Conservation (phyloP, 73 alveolate species). For the Paramecium sonneborni region DNA sequence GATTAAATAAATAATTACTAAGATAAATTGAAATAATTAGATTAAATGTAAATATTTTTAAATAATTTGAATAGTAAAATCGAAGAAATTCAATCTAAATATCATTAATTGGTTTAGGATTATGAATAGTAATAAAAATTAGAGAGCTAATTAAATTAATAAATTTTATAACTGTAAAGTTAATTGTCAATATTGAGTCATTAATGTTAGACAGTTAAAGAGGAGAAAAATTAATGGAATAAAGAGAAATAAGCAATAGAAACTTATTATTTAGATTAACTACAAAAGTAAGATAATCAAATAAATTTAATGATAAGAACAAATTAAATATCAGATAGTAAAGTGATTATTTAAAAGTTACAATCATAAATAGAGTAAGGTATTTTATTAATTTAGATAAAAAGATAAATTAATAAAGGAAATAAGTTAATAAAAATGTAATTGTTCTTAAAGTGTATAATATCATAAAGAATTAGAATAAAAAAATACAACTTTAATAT, state of each 20-base stretch:
- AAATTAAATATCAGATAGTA: neutral
- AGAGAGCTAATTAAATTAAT: neutral
- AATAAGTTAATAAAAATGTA: neutral
- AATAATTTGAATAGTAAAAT: neutral
- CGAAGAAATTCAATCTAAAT: neutral
- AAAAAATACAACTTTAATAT: neutral
- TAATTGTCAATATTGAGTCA: neutral
- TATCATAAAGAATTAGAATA: neutral
- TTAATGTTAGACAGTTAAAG: neutral
- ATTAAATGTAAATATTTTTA: neutral
- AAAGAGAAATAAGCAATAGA: slow-evolving; percentile 7
- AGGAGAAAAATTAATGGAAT: neutral
- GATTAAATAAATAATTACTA: neutral
- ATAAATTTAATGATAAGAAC: neutral
- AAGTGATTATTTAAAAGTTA: neutral
- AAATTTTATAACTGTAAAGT: neutral
- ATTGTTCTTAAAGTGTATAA: neutral
- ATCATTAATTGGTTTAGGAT: neutral
- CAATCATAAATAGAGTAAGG: neutral
- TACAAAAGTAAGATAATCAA: neutral
- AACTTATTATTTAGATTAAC: neutral
- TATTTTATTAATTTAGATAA: neutral
- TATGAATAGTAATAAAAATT: neutral
- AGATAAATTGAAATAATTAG: neutral
- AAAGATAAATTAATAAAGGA: neutral